Evolutionary conservation across 441 rosid genomes (phyloP).

Genomic region (Gossypium aridum): DNA sequence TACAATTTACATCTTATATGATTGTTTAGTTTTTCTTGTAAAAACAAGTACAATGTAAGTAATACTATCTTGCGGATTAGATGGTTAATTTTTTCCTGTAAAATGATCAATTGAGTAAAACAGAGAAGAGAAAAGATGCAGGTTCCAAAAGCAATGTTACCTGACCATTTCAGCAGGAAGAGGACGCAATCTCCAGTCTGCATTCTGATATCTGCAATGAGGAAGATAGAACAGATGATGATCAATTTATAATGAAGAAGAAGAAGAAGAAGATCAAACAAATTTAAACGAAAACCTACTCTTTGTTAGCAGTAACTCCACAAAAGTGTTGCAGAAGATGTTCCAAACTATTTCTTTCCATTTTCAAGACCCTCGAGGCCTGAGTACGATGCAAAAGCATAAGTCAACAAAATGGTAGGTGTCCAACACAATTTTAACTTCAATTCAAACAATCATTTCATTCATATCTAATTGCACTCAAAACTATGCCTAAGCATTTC

Average conservation of each 20-base stretch:
- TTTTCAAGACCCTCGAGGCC: slow-evolving; percentile 88
- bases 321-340: slow-evolving; percentile 70
- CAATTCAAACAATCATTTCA: not conserved
- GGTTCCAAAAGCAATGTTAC: slow-evolving; percentile 24
- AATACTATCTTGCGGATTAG: too few species aligned
- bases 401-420: not conserved
- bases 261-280: not conserved
- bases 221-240: slow-evolving; percentile 9
- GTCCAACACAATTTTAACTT: not conserved
- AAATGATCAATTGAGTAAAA: not conserved
- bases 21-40: too few species aligned
- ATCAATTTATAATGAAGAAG: not conserved
- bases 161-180: slow-evolving; percentile 75
- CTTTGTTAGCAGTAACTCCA: slow-evolving; percentile 85
- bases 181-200: slow-evolving; percentile 94
- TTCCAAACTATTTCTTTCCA: slow-evolving; percentile 90
- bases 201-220: slow-evolving; percentile 80
- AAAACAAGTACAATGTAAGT: too few species aligned
- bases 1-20: too few species aligned
- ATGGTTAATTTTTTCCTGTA: too few species aligned
- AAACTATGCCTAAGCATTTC: not conserved
- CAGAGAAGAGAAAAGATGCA: not conserved
- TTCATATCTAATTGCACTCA: not conserved
- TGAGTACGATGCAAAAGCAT: slow-evolving; percentile 19
- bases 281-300: slow-evolving; percentile 39